phyloP scores from a whole-genome alignment of 2,329 filamentous ascomycete species.

The Xylaria sp. region DNA sequence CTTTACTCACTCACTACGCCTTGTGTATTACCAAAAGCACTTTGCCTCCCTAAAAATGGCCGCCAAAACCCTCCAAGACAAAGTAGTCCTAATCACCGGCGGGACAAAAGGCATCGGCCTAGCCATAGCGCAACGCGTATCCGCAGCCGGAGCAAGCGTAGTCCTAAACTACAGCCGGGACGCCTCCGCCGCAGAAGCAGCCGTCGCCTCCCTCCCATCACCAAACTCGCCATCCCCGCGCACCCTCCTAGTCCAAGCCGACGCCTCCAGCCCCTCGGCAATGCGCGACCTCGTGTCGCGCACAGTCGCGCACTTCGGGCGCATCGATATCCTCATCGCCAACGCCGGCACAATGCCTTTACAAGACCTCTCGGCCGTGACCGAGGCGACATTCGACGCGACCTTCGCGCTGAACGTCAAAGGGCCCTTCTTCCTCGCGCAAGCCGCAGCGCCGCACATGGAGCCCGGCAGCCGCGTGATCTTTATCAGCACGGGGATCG shows the following conservation, averaged over 20 bases:
- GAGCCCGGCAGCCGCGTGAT: conserved; percentile 50
- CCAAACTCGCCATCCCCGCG: conserved; percentile 52
- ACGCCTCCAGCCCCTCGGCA: conserved; percentile 60
- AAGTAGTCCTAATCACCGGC: conserved; percentile 64
- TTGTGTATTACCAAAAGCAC: too few relatives aligned
- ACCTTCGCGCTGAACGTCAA: conserved; percentile 47
- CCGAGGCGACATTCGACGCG: conserved; percentile 43
- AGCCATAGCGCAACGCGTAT: conserved; percentile 67
- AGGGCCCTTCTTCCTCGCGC: conserved; percentile 58
- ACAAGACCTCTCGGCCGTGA: conserved; percentile 60
- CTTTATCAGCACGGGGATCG: conserved; percentile 55
- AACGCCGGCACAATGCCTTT: conserved; percentile 66
- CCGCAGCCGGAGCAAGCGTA: conserved; percentile 65
- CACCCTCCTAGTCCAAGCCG: conserved; percentile 66
- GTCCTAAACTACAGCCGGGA: conserved; percentile 68
- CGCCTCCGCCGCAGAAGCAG: conserved; percentile 57
- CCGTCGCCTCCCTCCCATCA: conserved; percentile 53
- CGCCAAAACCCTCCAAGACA: conserved; percentile 39
- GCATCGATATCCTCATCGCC: conserved; percentile 68
- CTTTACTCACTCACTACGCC: too few relatives aligned
- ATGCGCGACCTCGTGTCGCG: conserved; percentile 61
- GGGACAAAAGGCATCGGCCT: conserved; percentile 69
- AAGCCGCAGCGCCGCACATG: conserved; percentile 57
- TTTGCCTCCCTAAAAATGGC: conserved; percentile 8
- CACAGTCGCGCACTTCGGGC: conserved; percentile 62